Evolutionary conservation across 768 basidiomycete species (phyloP).

Genomic region (Mycena pura): DNA sequence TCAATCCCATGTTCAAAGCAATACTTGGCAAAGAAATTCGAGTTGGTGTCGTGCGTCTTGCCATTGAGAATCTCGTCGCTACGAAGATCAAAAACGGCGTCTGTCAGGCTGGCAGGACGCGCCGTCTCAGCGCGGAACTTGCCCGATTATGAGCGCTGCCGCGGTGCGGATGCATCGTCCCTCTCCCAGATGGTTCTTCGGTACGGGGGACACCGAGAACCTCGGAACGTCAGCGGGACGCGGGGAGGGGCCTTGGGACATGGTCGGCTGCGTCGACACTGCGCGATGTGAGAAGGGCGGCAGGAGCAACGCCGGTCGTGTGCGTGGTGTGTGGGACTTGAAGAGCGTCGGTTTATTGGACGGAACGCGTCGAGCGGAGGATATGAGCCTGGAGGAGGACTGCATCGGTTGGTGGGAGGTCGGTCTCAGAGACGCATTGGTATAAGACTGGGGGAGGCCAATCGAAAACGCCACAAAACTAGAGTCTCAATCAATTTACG

Average conservation of each 20-base stretch:
- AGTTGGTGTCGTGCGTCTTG: slow-evolving; percentile 85
- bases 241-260: not conserved
- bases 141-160: slow-evolving; percentile 79
- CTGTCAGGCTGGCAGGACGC: not conserved
- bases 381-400: not conserved
- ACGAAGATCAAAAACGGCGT: not conserved
- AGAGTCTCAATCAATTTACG: not conserved
- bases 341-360: not conserved
- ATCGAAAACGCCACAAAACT: slow-evolving; percentile 8
- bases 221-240: not conserved
- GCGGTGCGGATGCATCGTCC: slow-evolving; percentile 76
- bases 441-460: not conserved
- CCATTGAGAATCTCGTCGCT: slow-evolving; percentile 95
- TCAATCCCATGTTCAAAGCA: slow-evolving; percentile 89
- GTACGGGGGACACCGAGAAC: slow-evolving; percentile 63
- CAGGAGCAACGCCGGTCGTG: slow-evolving; percentile 10
- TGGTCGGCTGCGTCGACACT: slow-evolving; percentile 13
- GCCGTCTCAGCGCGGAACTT: slow-evolving; percentile 23
- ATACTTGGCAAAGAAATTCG: slow-evolving; percentile 85
- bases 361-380: slow-evolving; percentile 1
- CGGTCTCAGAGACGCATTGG: slow-evolving; percentile 11
- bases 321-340: not conserved
- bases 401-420: slow-evolving; percentile 7
- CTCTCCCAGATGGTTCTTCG: slow-evolving; percentile 71
- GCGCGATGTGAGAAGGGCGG: slow-evolving; percentile 1